These are phyloP conservation scores for Acer campestre DNA, from an alignment of 345 rosid species.

Conservation along the genomic window DNA sequence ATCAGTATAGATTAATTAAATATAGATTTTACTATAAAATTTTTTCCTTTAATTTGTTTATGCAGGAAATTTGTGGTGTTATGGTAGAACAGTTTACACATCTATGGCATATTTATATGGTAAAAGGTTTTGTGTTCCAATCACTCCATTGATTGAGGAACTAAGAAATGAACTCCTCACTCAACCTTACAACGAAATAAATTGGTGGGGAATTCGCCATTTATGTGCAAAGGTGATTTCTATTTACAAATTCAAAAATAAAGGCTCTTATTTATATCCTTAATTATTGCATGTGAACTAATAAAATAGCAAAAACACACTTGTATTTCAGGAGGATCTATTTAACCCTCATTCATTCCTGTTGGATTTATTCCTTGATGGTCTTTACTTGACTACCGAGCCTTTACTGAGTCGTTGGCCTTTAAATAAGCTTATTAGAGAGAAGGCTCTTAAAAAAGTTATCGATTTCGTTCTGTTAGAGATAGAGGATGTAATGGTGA, in stretches of 20 bases:
- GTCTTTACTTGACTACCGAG: slow-evolving; percentile 19
- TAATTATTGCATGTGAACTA: no score
- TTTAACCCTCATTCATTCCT: slow-evolving; percentile 15
- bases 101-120: background rate
- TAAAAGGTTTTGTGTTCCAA: background rate
- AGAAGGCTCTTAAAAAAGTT: slow-evolving; percentile 22
- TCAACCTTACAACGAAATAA: background rate
- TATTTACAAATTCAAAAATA: background rate
- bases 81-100: background rate
- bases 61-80: slow-evolving; percentile 14
- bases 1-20: no score
- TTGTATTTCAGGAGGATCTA: slow-evolving; percentile 12
- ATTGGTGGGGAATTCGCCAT: slow-evolving; percentile 6
- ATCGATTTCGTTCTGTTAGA: slow-evolving; percentile 17
- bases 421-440: slow-evolving; percentile 27
- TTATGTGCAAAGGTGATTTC: slow-evolving; percentile 2
- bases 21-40: no score
- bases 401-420: slow-evolving; percentile 40
- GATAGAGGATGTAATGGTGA: no score
- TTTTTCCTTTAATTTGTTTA: background rate
- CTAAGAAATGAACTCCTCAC: background rate
- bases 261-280: no score
- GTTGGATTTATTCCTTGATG: slow-evolving; percentile 31
- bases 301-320: no score
- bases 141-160: background rate